Conservation (phyloP, 75 land plant species). For the Sequoia sempervirens region DNA sequence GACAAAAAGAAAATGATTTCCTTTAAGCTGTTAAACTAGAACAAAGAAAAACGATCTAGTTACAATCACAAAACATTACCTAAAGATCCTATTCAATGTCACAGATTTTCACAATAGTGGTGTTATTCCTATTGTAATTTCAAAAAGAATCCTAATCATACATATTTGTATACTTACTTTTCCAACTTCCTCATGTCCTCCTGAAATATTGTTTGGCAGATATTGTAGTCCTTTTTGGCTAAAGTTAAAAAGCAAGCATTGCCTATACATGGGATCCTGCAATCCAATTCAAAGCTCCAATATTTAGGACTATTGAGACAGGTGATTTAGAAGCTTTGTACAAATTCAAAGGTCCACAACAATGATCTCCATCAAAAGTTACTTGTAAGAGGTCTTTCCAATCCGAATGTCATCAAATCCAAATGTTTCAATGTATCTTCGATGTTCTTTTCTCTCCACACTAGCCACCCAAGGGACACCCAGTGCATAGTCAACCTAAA, state of each 20-base stretch:
- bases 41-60: no score
- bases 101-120: no score
- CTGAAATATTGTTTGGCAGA: slow-evolving; percentile 49
- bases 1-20: no score
- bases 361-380: not conserved
- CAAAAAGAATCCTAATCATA: not conserved
- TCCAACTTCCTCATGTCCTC: slow-evolving; percentile 58
- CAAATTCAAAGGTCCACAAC: no score
- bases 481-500: slow-evolving; percentile 57
- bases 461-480: slow-evolving; percentile 36
- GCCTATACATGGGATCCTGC: slow-evolving; percentile 47
- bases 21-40: no score
- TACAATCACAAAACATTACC: no score
- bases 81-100: no score
- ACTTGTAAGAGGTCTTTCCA: slow-evolving; percentile 17
- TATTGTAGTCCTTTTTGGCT: slow-evolving; percentile 74
- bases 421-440: slow-evolving; percentile 44
- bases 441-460: slow-evolving; percentile 45
- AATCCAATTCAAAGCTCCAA: not conserved
- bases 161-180: slow-evolving; percentile 25
- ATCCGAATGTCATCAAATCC: slow-evolving; percentile 27
- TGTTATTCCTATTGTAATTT: not conserved
- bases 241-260: slow-evolving; percentile 44
- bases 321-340: not conserved
- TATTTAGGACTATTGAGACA: not conserved